These are phyloP conservation scores for Globisporangium abappressorium DNA, from an alignment of 352 stramenopile species.

Conservation along the genomic window DNA sequence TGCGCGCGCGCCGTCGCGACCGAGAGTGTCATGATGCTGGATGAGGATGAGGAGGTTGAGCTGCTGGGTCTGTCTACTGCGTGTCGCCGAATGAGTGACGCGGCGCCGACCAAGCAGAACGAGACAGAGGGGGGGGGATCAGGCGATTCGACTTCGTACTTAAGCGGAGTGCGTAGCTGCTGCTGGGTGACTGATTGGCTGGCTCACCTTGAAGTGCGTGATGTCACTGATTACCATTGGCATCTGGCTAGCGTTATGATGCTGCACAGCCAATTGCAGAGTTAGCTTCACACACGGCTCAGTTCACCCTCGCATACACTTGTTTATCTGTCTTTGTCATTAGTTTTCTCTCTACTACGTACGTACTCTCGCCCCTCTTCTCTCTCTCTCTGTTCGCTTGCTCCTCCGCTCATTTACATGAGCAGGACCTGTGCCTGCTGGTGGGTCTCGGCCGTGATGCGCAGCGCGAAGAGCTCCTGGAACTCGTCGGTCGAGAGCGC, in stretches of 20 bases:
- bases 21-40: conserved; percentile 62
- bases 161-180: background rate
- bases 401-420: conserved; percentile 25
- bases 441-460: conserved; percentile 76
- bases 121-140: background rate
- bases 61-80: background rate
- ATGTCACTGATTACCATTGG: background rate
- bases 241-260: background rate
- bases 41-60: background rate
- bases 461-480: conserved; percentile 75
- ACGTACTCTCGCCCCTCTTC: background rate
- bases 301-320: background rate
- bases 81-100: conserved; percentile 6
- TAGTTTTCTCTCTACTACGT: background rate
- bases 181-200: background rate
- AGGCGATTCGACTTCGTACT: background rate
- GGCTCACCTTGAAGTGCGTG: background rate
- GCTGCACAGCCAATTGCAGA: background rate
- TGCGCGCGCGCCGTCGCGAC: conserved; percentile 69
- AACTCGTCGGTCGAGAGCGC: conserved; percentile 75
- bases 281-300: background rate
- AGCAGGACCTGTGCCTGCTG: conserved; percentile 65
- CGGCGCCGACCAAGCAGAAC: background rate
- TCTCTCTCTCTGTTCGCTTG: background rate
- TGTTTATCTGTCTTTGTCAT: background rate